A percentile compares a stretch with the other conserved stretches of the same genome.
These are phyloP conservation scores for Trifolium fragiferum DNA, from an alignment of 306 rosid genomes.

Conservation along the genomic window DNA sequence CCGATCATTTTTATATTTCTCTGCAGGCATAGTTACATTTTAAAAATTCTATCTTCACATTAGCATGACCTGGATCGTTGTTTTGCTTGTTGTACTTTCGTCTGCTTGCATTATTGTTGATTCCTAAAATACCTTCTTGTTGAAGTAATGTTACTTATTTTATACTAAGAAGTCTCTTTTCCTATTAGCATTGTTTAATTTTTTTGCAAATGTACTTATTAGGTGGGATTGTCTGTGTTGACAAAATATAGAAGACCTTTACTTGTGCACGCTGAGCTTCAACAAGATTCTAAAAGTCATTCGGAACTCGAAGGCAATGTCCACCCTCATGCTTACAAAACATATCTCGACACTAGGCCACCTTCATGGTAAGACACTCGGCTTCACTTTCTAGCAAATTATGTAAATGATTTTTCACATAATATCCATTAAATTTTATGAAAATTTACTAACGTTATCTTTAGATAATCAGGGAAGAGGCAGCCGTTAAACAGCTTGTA, in stretches of 20 bases:
- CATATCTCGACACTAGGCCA: conserved; percentile 84
- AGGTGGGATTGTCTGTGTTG: conserved; percentile 85
- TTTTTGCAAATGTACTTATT: conserved; percentile 42
- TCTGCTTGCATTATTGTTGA: neutral
- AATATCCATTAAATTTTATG: conserved; percentile 13
- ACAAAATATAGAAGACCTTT: conserved; percentile 88
- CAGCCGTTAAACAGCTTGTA: conserved; percentile 78
- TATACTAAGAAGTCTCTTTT: conserved; percentile 27
- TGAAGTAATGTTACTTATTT: conserved; percentile 20
- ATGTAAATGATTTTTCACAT: conserved; percentile 16
- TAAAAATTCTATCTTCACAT: neutral
- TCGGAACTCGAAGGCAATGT: conserved; percentile 47
- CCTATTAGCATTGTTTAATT: conserved; percentile 39
- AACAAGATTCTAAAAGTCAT: conserved; percentile 52
- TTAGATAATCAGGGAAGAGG: conserved; percentile 79
- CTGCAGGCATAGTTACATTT: neutral
- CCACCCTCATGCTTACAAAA: conserved; percentile 64
- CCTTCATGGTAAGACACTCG: conserved; percentile 74
- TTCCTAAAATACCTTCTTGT: no score
- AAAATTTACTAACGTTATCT: conserved; percentile 17
- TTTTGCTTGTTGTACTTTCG: conserved; percentile 10
- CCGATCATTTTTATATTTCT: conserved; percentile 19
- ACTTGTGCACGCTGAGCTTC: conserved; percentile 86
- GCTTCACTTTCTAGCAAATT: conserved; percentile 27
- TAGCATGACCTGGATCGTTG: conserved; percentile 19